Percentiles rank a stretch among this genome's conserved stretches.
These are phyloP conservation scores for Fomitopsis pulvina DNA, from an alignment of 768 basidiomycete genomes.

Conservation along the genomic window DNA sequence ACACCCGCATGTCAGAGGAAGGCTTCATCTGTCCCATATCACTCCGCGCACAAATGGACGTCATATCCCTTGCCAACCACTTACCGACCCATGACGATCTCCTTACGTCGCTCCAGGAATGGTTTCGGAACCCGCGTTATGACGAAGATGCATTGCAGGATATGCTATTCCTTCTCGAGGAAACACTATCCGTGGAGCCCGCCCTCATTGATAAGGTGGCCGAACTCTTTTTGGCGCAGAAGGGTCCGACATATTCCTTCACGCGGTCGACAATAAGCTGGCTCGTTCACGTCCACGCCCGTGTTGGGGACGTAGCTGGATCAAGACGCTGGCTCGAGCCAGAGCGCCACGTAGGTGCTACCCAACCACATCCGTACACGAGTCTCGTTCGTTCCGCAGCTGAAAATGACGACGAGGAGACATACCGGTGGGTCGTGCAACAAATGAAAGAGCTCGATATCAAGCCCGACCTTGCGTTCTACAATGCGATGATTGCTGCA, in stretches of 20 bases:
- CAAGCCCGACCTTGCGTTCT: slow-evolving; percentile 32
- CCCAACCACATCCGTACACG: slow-evolving; percentile 27
- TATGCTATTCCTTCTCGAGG: slow-evolving; percentile 32
- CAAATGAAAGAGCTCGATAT: slow-evolving; percentile 34
- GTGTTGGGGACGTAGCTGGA: slow-evolving; percentile 25
- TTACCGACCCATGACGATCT: slow-evolving; percentile 14
- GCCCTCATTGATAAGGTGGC: slow-evolving; percentile 13
- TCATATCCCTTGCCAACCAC: slow-evolving; percentile 24
- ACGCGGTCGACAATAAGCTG: slow-evolving; percentile 10
- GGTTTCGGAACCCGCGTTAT: slow-evolving; percentile 13
- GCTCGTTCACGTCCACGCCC: slow-evolving; percentile 23
- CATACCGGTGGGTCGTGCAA: slow-evolving; percentile 21
- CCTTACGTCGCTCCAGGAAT: slow-evolving; percentile 10
- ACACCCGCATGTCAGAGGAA: slow-evolving; percentile 35
- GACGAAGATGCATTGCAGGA: slow-evolving; percentile 16
- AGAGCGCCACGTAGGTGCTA: neutral
- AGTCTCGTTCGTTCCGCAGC: slow-evolving; percentile 32
- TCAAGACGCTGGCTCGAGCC: slow-evolving; percentile 22
- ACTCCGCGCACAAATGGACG: slow-evolving; percentile 36
- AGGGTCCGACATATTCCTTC: slow-evolving; percentile 7
- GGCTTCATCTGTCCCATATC: slow-evolving; percentile 31
- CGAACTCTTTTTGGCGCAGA: slow-evolving; percentile 6
- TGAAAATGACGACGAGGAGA: slow-evolving; percentile 25
- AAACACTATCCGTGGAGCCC: slow-evolving; percentile 12
- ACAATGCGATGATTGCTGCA: slow-evolving; percentile 42